These are phyloP conservation scores for Spencermartinsiella ligniputridi DNA, from an alignment of 1,139 yeast genomes.

Conservation along the genomic window DNA sequence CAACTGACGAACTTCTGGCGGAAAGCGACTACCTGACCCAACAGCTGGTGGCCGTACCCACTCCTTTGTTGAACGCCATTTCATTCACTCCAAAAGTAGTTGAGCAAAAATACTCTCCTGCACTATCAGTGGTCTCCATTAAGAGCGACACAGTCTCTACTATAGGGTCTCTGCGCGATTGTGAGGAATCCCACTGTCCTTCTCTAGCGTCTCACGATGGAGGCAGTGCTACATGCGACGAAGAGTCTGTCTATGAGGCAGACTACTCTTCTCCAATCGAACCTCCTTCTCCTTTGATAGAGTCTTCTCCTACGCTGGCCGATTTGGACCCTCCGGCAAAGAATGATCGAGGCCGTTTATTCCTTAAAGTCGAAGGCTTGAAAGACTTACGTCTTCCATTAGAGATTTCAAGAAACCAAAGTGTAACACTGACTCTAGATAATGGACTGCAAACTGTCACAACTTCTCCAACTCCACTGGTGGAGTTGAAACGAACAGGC, in stretches of 20 bases:
- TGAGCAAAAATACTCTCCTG: slow-evolving; percentile 8
- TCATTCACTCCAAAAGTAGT: slow-evolving; percentile 11
- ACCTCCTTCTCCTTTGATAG: slow-evolving; percentile 16
- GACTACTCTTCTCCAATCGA: not conserved
- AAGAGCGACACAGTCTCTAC: slow-evolving; percentile 3
- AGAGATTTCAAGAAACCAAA: slow-evolving; percentile 37
- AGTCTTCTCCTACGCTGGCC: slow-evolving; percentile 18
- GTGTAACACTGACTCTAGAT: slow-evolving; percentile 67
- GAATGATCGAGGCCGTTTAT: slow-evolving; percentile 69
- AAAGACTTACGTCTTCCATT: slow-evolving; percentile 54
- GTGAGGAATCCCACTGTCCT: slow-evolving; percentile 3
- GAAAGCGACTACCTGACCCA: slow-evolving; percentile 19
- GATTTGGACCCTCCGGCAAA: slow-evolving; percentile 30
- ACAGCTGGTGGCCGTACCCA: slow-evolving; percentile 20
- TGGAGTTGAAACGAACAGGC: slow-evolving; percentile 9
- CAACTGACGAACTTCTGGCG: slow-evolving; percentile 4
- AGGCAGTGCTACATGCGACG: slow-evolving; percentile 5
- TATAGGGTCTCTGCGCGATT: not conserved
- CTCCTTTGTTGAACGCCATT: slow-evolving; percentile 22
- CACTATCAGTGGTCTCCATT: slow-evolving; percentile 1
- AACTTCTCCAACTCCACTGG: slow-evolving; percentile 57
- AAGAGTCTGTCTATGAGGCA: slow-evolving; percentile 14
- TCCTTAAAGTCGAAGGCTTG: slow-evolving; percentile 62
- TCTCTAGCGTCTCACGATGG: not conserved
- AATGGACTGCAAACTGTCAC: slow-evolving; percentile 84